phyloP scores from a whole-genome alignment of 2,329 filamentous ascomycete species.

The Venturia nashicola region DNA sequence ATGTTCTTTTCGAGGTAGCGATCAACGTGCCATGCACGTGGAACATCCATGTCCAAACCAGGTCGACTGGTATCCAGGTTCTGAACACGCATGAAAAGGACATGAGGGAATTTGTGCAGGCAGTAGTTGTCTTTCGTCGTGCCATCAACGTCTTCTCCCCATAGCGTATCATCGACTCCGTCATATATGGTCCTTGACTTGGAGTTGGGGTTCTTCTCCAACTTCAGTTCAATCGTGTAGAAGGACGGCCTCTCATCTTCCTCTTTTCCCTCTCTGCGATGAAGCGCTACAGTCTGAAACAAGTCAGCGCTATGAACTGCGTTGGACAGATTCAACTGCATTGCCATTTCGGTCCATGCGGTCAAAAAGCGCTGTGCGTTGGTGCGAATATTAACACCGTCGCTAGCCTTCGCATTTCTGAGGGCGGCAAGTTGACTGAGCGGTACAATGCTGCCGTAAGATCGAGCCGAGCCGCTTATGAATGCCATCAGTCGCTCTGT shows the following conservation, averaged over 20 bases:
- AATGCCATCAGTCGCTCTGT: conserved; percentile 51
- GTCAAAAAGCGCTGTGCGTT: conserved; percentile 33
- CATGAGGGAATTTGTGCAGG: conserved; percentile 2
- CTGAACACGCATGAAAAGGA: conserved; percentile 15
- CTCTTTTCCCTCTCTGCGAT: conserved; percentile 14
- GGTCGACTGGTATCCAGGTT: conserved; percentile 27
- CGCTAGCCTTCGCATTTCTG: conserved; percentile 17
- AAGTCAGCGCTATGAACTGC: not conserved
- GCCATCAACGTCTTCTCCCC: conserved; percentile 28
- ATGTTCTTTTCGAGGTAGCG: conserved; percentile 44
- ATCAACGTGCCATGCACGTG: conserved; percentile 44
- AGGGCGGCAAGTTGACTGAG: conserved; percentile 32
- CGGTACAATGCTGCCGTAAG: conserved; percentile 44
- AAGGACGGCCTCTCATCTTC: conserved; percentile 9
- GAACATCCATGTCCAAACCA: conserved; percentile 36
- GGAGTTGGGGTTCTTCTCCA: conserved; percentile 14
- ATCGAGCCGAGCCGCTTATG: conserved; percentile 42
- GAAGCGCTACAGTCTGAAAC: conserved; percentile 10
- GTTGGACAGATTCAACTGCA: not conserved
- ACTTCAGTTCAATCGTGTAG: conserved; percentile 17
- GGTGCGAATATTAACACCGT: conserved; percentile 23
- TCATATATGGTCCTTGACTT: conserved; percentile 38
- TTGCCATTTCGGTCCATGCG: conserved; percentile 32
- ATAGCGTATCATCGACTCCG: conserved; percentile 39
- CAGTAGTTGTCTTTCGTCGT: conserved; percentile 30